Conservation (phyloP, 1,284 basidiomycete species). For the Cryptococcus jaspeensis region DNA sequence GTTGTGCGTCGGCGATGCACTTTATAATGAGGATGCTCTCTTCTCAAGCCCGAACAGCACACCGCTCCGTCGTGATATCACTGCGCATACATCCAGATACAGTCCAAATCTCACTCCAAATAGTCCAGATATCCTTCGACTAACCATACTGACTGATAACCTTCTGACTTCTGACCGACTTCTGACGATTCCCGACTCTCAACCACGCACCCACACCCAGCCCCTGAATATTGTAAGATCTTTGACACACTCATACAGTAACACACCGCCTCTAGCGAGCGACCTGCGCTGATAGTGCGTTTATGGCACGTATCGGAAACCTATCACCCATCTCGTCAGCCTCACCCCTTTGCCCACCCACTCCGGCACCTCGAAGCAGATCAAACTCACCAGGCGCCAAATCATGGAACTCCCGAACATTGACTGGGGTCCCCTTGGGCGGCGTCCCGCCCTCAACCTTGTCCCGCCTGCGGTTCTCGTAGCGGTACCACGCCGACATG, state of each 20-base stretch:
- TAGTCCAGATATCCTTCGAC: background rate
- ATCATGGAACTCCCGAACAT: slow-evolving; percentile 38
- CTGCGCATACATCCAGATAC: background rate
- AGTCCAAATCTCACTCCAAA: background rate
- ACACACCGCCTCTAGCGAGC: too few relatives aligned
- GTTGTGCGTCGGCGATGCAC: background rate
- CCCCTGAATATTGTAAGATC: too few relatives aligned
- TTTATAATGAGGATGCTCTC: background rate
- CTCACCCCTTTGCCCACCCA: too few relatives aligned
- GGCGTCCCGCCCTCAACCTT: slow-evolving; percentile 49
- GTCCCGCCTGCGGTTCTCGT: slow-evolving; percentile 51
- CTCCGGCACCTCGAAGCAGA: too few relatives aligned
- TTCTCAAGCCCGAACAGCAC: too few relatives aligned
- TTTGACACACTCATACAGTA: too few relatives aligned
- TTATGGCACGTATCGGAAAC: slow-evolving; percentile 20
- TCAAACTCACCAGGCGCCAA: slow-evolving; percentile 33
- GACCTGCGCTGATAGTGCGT: too few relatives aligned
- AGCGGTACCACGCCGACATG: slow-evolving; percentile 50
- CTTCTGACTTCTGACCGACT: too few relatives aligned
- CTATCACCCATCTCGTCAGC: slow-evolving; percentile 1
- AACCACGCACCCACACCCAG: too few relatives aligned
- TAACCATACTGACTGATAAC: too few relatives aligned
- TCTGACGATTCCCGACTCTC: too few relatives aligned
- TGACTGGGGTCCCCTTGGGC: slow-evolving; percentile 27
- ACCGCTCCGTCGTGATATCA: too few relatives aligned